Evolutionary conservation across 1,284 basidiomycete genomes (phyloP).

Genomic region (Microbotryum saponariae): DNA sequence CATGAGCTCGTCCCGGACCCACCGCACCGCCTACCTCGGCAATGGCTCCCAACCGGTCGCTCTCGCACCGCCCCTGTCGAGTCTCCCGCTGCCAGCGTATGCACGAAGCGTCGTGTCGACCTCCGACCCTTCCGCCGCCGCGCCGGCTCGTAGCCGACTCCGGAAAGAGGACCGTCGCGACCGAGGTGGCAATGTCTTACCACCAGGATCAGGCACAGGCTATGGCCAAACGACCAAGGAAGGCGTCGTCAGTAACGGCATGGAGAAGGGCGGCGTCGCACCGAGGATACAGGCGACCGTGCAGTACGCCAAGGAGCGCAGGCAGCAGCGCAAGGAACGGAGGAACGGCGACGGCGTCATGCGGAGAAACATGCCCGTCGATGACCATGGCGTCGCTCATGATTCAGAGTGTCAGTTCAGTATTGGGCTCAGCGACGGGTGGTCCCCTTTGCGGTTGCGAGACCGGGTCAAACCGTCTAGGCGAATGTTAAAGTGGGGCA

Average conservation of each 20-base stretch:
- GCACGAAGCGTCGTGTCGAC: not conserved
- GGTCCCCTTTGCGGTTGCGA: too few species aligned
- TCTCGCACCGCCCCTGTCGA: not conserved
- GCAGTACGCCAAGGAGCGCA: constrained; percentile 23
- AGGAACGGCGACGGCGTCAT: constrained; percentile 18
- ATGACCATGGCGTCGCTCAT: constrained; percentile 27
- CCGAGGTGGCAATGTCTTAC: constrained; percentile 20
- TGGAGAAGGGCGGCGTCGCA: constrained; percentile 6
- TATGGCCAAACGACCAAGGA: constrained; percentile 3
- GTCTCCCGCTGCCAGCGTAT: constrained; percentile 1
- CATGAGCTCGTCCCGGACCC: not conserved
- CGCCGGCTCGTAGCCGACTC: constrained; percentile 14
- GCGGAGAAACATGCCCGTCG: constrained; percentile 18
- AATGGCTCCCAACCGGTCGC: too few species aligned
- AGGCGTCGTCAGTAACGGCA: constrained; percentile 13
- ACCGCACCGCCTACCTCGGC: not conserved
- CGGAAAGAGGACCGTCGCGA: constrained; percentile 14
- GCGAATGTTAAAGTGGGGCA: too few species aligned
- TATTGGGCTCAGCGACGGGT: not conserved
- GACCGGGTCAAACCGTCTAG: too few species aligned
- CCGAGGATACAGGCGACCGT: constrained; percentile 25
- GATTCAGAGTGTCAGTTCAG: constrained; percentile 28
- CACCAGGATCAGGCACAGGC: constrained; percentile 2
- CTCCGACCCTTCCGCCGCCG: not conserved
- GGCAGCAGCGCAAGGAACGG: constrained; percentile 14